Percentiles rank a stretch among this genome's conserved stretches.
Evolutionary conservation across 1,284 basidiomycete species (phyloP).

Genomic region (Microbotryum silenes-acaulis): DNA sequence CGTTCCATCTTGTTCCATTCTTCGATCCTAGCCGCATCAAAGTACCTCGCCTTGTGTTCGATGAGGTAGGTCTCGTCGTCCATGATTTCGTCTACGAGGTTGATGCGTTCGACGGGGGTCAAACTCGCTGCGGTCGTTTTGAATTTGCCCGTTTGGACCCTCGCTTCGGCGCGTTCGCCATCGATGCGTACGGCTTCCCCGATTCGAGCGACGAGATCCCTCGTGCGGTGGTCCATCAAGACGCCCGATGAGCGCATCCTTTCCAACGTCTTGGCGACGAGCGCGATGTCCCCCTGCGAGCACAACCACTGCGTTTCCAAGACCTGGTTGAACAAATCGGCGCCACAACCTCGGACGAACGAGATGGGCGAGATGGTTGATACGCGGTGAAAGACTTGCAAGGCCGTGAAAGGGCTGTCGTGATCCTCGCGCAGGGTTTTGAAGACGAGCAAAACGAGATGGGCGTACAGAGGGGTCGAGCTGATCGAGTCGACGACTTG

Average conservation of each 20-base stretch:
- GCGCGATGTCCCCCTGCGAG: conserved; percentile 16
- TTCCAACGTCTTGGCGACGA: conserved; percentile 14
- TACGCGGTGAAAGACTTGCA: conserved; percentile 25
- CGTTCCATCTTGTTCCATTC: conserved; percentile 23
- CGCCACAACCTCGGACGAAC: conserved; percentile 25
- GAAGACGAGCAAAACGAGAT: conserved; percentile 22
- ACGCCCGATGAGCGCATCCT: conserved; percentile 26
- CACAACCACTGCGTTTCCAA: conserved; percentile 23
- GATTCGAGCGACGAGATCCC: conserved; percentile 15
- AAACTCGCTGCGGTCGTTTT: background rate
- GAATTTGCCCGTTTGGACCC: background rate
- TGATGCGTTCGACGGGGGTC: background rate
- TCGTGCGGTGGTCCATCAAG: conserved; percentile 8
- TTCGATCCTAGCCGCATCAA: conserved; percentile 5
- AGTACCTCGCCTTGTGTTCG: conserved; percentile 3
- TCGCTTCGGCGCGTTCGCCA: conserved; percentile 11
- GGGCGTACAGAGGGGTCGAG: conserved; percentile 8
- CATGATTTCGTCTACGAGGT: too few relatives aligned
- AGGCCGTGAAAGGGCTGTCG: conserved; percentile 13
- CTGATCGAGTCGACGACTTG: too few relatives aligned
- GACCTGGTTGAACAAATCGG: conserved; percentile 24
- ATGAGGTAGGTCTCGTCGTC: too few relatives aligned
- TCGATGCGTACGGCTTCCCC: conserved; percentile 20
- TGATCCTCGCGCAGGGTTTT: conserved; percentile 22
- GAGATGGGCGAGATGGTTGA: conserved; percentile 14